Evolutionary conservation across 352 stramenopile species (phyloP).

Genomic region (Globisporangium viniferum): DNA sequence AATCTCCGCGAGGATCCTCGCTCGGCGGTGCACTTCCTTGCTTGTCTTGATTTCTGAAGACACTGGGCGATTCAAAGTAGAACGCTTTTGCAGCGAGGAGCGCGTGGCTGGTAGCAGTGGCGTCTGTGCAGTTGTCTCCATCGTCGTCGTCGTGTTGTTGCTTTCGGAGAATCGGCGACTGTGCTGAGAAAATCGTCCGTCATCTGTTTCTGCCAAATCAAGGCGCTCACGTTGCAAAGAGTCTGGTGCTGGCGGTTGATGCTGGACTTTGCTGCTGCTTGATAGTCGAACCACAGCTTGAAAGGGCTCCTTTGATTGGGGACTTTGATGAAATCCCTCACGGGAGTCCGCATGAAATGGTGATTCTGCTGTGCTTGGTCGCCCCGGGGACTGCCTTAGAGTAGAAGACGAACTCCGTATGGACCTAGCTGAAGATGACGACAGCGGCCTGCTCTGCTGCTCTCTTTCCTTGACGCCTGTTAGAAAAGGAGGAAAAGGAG

Average conservation of each 20-base stretch:
- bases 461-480: neutral
- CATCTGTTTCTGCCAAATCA: neutral
- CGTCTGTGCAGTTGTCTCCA: neutral
- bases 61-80: neutral
- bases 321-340: too few relatives aligned
- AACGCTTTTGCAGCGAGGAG: neutral
- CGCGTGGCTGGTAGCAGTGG: neutral
- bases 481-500: too few relatives aligned
- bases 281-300: neutral
- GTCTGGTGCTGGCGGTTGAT: neutral
- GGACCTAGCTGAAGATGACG: neutral
- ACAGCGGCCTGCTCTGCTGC: neutral
- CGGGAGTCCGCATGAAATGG: neutral
- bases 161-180: neutral
- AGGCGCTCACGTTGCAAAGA: neutral
- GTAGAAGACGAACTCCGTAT: neutral
- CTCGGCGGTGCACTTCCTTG: conserved; percentile 22
- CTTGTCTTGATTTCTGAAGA: neutral
- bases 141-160: neutral
- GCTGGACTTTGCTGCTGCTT: neutral
- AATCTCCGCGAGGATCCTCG: conserved; percentile 42
- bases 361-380: neutral
- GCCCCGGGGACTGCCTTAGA: neutral
- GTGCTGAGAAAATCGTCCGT: neutral
- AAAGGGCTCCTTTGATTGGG: neutral